Evolutionary conservation across 305 asterid species (phyloP).

Genomic region (Fraxinus xanthoxyloides): DNA sequence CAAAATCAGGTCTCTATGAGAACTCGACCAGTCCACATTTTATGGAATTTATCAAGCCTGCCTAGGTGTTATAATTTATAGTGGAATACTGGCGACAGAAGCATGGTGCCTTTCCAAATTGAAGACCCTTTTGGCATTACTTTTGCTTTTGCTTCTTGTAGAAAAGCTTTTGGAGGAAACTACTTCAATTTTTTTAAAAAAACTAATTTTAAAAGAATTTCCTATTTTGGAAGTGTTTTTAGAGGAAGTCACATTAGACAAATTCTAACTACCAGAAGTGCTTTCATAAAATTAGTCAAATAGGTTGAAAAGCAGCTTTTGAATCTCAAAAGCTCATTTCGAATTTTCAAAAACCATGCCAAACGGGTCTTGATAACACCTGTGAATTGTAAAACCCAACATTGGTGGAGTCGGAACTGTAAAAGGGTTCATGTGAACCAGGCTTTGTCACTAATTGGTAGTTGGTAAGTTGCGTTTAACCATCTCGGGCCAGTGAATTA

Average conservation of each 20-base stretch:
- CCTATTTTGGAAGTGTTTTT: background rate
- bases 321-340: background rate
- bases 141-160: too few relatives aligned
- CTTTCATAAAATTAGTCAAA: background rate
- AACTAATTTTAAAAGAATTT: too few relatives aligned
- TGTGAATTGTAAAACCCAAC: background rate
- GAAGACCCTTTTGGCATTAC: background rate
- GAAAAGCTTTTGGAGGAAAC: background rate
- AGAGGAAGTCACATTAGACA: background rate
- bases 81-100: background rate
- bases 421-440: background rate
- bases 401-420: background rate
- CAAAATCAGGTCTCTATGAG: background rate
- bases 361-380: background rate
- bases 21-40: background rate
- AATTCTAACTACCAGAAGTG: background rate
- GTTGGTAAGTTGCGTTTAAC: background rate
- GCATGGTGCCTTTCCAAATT: background rate
- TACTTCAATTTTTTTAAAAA: too few relatives aligned
- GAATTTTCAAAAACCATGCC: background rate
- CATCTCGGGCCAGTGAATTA: background rate
- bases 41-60: background rate
- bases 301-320: too few relatives aligned
- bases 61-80: background rate
- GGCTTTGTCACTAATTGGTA: background rate